A percentile compares a stretch with the other conserved stretches of the same genome.
phyloP scores from a whole-genome alignment of 2,329 filamentous ascomycete species.

The Trichophyton verrucosum region DNA sequence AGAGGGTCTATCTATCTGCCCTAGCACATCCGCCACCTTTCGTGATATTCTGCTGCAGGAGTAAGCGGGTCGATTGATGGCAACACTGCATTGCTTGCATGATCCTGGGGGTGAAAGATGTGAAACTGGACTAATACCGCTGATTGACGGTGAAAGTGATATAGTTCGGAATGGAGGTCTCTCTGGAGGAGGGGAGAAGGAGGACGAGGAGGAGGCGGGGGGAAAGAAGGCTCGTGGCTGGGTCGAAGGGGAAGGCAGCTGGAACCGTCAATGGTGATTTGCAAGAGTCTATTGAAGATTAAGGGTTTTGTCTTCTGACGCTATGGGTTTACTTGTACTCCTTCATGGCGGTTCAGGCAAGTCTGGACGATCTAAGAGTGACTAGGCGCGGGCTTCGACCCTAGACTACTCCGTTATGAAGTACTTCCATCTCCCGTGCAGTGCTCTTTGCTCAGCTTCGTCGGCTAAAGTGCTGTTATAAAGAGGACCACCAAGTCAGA shows the following conservation, averaged over 20 bases:
- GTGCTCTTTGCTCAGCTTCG: too few species aligned
- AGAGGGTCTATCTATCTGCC: not conserved
- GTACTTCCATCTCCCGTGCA: too few species aligned
- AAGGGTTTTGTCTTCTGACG: not conserved
- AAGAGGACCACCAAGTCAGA: not conserved
- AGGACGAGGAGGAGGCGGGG: not conserved
- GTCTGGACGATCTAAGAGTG: not conserved
- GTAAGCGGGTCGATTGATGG: not conserved
- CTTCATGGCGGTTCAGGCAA: not conserved
- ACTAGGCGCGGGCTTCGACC: not conserved
- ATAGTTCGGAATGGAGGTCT: not conserved
- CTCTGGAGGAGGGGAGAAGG: not conserved
- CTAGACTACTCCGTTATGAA: too few species aligned
- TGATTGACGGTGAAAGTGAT: not conserved
- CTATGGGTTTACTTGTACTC: not conserved
- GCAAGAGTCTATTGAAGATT: not conserved
- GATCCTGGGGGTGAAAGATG: not conserved
- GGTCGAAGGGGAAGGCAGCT: not conserved
- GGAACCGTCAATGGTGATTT: not conserved
- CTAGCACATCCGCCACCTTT: not conserved
- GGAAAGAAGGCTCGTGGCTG: not conserved
- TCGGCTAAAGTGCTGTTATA: too few species aligned
- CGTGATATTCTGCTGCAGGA: not conserved
- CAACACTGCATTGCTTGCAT: not conserved
- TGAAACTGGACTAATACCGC: not conserved